Base-by-base conservation (phyloP, 805 yeast species). In the Spathaspora girioi region DNA sequence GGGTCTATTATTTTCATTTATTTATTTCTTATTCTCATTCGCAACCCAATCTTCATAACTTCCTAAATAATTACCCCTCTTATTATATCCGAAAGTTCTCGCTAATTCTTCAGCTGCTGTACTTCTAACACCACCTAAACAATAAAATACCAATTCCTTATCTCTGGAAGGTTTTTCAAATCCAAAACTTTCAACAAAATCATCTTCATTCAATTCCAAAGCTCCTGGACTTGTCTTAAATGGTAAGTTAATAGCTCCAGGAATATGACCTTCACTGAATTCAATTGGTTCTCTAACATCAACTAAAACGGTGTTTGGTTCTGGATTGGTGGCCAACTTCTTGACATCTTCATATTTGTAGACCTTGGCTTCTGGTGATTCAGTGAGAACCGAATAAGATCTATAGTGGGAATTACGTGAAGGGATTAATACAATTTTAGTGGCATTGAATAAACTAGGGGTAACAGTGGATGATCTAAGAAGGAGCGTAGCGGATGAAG, bases 281-380 rank as follows among this genome's bases (percentile, higher is more conserved):
- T 93, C 99, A 23, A 75, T 78, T 5, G 97, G 97, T 73, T 93
- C 98, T 66, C 99, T 83, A 18, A 89, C 97, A 64, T 93, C 99
- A 20, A 93, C 84, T 38, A 93, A 69, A 42, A 89, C 76, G 38
- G 78, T 69, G 14, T 73, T 70, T 14, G 81, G 75, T 51, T 72
- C 75, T 4, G 83, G 81, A 45, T 69, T 54, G 9, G 67, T 52
- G 17, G 76, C 67, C 20, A 87, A 64, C 27, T 61, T 58, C 58
- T 73, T 73, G 60, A 87, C 73, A 12, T 77, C 79, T 12, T 77
- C 70, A 64, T 82, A 87, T 29, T 69, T 67, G 63, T 82, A 83
- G 41, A 69, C 55, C 56, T 76, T 77, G 48, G 87, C 84, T 27
- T 65, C 69, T 35, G 69, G 65, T 17, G 67, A 60, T 23, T 65